phyloP scores from a whole-genome alignment of 1,284 basidiomycete genomes.

The Agroathelia rolfsii region DNA sequence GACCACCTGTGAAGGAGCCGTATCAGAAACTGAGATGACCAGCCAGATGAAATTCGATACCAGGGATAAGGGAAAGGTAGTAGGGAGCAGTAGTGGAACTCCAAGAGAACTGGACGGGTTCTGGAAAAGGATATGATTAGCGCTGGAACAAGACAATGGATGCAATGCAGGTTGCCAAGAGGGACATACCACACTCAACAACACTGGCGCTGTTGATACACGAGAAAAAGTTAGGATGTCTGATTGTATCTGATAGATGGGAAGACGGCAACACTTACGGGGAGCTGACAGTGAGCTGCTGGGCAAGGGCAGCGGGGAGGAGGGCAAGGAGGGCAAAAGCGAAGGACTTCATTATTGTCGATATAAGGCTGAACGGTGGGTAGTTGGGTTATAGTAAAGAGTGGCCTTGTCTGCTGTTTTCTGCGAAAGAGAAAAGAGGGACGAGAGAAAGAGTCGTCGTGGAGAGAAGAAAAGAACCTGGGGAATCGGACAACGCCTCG shows the following conservation, averaged over 20 bases:
- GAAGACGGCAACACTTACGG: conserved; percentile 37
- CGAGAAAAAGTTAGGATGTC: conserved; percentile 1
- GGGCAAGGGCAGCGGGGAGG: conserved; percentile 32
- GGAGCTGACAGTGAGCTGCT: conserved; percentile 56
- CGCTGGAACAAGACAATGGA: background rate
- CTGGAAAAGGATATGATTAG: conserved; percentile 21
- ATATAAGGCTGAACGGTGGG: conserved; percentile 11
- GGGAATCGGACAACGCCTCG: too few relatives aligned
- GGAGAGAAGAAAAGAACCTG: too few relatives aligned
- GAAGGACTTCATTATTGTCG: conserved; percentile 41
- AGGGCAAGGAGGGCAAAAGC: conserved; percentile 32
- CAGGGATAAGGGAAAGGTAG: conserved; percentile 59
- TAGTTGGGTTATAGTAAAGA: too few relatives aligned
- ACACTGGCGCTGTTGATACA: conserved; percentile 24
- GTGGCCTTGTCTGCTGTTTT: conserved; percentile 6
- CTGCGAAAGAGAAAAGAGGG: conserved; percentile 3
- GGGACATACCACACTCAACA: conserved; percentile 42
- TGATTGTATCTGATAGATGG: conserved; percentile 10
- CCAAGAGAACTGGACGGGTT: conserved; percentile 53
- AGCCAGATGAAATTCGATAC: conserved; percentile 22
- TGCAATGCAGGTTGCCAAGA: background rate
- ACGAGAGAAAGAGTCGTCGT: conserved; percentile 4
- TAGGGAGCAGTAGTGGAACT: conserved; percentile 46
- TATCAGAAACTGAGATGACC: conserved; percentile 2
- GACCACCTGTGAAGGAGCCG: conserved; percentile 34